A percentile compares a stretch with the other conserved stretches of the same genome.
These are phyloP conservation scores for sorghum (Sorghum bicolor) DNA, from an alignment of 176 grass and related monocot species.

Conservation along the genomic window DNA sequence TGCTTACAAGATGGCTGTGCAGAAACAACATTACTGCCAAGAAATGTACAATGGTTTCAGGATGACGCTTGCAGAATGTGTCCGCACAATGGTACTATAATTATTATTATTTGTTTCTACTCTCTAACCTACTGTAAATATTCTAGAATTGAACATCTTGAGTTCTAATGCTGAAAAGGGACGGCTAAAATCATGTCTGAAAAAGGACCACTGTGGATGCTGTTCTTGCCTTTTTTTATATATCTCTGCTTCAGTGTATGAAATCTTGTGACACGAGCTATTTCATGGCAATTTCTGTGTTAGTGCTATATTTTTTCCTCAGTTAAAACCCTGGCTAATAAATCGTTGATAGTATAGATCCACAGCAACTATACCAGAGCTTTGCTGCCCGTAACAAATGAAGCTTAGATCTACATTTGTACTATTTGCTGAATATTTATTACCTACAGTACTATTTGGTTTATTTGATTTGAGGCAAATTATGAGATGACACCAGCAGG, in stretches of 20 bases:
- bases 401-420: neutral
- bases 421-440: neutral
- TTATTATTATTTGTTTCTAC: conserved; percentile 2
- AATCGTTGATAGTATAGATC: neutral
- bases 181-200: neutral
- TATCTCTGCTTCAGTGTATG: neutral
- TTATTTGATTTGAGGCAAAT: conserved; percentile 2
- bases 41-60: conserved; percentile 49
- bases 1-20: conserved; percentile 47
- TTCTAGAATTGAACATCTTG: neutral
- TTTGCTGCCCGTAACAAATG: neutral
- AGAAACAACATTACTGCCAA: conserved; percentile 44
- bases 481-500: neutral
- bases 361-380: conserved; percentile 1
- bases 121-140: neutral
- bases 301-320: neutral
- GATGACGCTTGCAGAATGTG: conserved; percentile 33
- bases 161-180: neutral
- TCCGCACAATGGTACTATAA: conserved; percentile 41
- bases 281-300: neutral
- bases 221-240: neutral
- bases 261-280: conserved; percentile 10
- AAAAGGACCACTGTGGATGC: neutral
- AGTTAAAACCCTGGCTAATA: neutral
- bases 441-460: neutral